These are phyloP conservation scores for Salvia splendens DNA, from an alignment of 257 asterid species.

Conservation along the genomic window DNA sequence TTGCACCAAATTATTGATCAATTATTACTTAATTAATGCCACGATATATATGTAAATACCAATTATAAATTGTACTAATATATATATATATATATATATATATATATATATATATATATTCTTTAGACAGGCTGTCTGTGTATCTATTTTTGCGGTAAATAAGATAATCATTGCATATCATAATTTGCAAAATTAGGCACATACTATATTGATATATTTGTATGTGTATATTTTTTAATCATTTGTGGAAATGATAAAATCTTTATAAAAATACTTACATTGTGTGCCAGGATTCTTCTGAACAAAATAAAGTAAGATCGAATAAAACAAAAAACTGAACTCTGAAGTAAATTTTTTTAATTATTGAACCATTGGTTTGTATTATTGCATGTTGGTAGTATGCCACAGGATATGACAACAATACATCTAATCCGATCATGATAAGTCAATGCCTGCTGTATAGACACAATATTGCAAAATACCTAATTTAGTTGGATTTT, in stretches of 20 bases:
- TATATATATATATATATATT: background rate
- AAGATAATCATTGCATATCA: slow-evolving; percentile 22
- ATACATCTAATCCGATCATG: slow-evolving; percentile 27
- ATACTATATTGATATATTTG: background rate
- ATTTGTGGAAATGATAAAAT: slow-evolving; percentile 15
- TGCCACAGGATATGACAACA: slow-evolving; percentile 30
- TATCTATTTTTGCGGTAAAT: slow-evolving; percentile 3
- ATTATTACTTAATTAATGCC: slow-evolving; percentile 35
- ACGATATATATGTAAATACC: background rate
- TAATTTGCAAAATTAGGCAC: background rate
- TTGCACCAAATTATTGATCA: slow-evolving; percentile 36
- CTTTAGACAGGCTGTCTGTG: slow-evolving; percentile 12
- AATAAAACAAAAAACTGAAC: background rate
- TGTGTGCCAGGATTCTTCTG: slow-evolving; percentile 1
- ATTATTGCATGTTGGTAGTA: slow-evolving; percentile 33
- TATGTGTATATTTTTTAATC: background rate
- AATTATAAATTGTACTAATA: background rate
- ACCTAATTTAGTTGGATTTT: background rate
- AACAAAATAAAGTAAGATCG: background rate
- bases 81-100: background rate
- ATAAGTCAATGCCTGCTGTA: slow-evolving; percentile 20
- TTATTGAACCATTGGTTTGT: slow-evolving; percentile 18
- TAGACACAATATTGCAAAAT: background rate
- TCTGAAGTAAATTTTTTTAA: background rate
- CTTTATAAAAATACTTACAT: background rate